Base-by-base conservation (phyloP, 2,329 filamentous ascomycete genomes). In the Hyphodiscus sp. region DNA sequence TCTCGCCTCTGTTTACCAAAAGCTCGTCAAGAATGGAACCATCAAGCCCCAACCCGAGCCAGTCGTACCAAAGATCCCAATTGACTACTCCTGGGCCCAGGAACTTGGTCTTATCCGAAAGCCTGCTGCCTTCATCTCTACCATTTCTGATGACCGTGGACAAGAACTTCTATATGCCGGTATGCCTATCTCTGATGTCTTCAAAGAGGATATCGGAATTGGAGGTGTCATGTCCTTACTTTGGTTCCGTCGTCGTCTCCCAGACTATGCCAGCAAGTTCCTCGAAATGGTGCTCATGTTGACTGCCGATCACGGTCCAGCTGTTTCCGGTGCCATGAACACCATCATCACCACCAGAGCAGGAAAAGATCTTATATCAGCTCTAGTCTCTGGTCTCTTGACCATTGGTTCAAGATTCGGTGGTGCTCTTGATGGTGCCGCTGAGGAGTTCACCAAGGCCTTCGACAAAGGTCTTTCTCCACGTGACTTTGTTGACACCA, bases 281-380 rank as follows among this genome's bases (percentile, higher is more conserved):
- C 78, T 99, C 65, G 94, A 99, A 82, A 99, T 99, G 94, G 94
- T 99, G 63, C 92, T 99, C 73, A 99, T 99, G 94, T 85, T 99
- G 70, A 99, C 94, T 70, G 94, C 94, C 67, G 94, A 99, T 71
- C 94, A 99, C 85, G 94, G 94, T 76, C 94, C 94, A 51, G 94
- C 94, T 67, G 94, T 99, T 66, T 99, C 94, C 66, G 94, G 94
- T 82, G 94, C 94, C 74, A 99, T 99, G 94, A 99, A 99, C 86
- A 99, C 94, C 72, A 99, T 99, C 73, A 97, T 99, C 73, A 99
- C 94, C 60, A 99, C 94, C 56, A 89, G 94, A 88, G 94, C 94
- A 60, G 94, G 94, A 73, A 99, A 99, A 82, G 94, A 99, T 72
- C 79, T 99, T 65, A 97, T 99, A 79, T 91, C 86, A 67, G 88